Base-by-base conservation (phyloP, 1,284 basidiomycete genomes). In the Moniliophthora roreri region DNA sequence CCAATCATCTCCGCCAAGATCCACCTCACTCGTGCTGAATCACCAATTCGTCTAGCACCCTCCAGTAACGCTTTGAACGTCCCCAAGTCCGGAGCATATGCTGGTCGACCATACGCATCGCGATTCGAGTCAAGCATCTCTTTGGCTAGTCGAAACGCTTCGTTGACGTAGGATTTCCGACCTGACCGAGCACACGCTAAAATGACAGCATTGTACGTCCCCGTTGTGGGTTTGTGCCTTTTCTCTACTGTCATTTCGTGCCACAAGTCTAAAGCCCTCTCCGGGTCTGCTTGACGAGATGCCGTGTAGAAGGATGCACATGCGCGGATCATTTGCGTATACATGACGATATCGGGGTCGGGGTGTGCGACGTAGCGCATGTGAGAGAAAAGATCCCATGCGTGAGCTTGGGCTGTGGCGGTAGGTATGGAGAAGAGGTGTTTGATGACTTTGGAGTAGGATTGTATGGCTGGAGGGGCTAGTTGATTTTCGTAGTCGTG, bases 301-400 rank as follows among this genome's bases (percentile, higher is more conserved):
- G 72, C 65, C 13, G 71, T 68, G 7, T 79, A 74, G 0, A 78
- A 74, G 3, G 70, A 75, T 0, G 87, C 89, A 60, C 96, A 98
- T 0, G 92, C 89, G 1, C 81, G 79, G 61, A 99, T 95, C 93
- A 99, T 97, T 23, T 84, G 68, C 0, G 87, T 81, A 69, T 95
- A 99, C 4, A 95, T 71, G 15, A 79, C 69, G 2, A 78, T 76
- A 56, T 91, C 85, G 0, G 96, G 95, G 2, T 76, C 72, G 0
- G 93, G 86, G 64, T 99, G 94, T 0, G 95, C 93, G 5, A 91
- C 88, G 51, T 98, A 91, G 50, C 97, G 91, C 92, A 98, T 97
- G 67, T 98, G 95, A 2, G 91, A 77, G 67, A 94, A 98, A 21
- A 98, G 78, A 63, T 98, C 93, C 93, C 93, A 97, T 0, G 91